Evolutionary conservation across 768 basidiomycete species (phyloP), one percentile per base, ranked within the genome.

Genomic region (Suillus fuscotomentosus): DNA sequence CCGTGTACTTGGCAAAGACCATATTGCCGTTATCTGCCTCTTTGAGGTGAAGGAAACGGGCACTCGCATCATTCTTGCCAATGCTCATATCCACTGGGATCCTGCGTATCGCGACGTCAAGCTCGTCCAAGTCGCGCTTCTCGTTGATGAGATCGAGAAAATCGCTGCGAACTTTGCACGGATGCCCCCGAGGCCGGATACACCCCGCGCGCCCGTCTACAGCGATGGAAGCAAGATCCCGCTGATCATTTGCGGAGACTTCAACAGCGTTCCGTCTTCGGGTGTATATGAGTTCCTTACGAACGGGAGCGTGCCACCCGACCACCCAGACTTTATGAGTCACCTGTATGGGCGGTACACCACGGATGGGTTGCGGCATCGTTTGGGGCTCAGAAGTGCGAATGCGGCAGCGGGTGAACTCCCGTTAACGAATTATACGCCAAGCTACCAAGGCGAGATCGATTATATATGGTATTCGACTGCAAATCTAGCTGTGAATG

Each of bases 381-480:
- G 84, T 54, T 78, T 98, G 61, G 85, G 86, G 14, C 80, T 99
- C 71, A 92, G 91, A 86, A 94, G 89, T 74, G 89, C 94, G 11
- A 97, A 98, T 72, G 83, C 88, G 2, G 79, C 77, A 51, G 73
- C 71, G 11, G 85, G 83, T 24, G 88, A 88, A 71, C 72, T 89
- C 43, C 83, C 88, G 47, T 76, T 96, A 78, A 99, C 97, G 60
- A 99, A 99, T 75, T 90, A 87, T 70, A 94, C 92, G 22, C 92
- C 97, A 6, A 87, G 87, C 64, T 99, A 91, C 83, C 86, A 86
- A 68, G 96, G 91, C 51, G 84, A 86, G 61, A 85, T 99, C 68
- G 97, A 99, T 78, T 96, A 99, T 74, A 85, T 99, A 71, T 99
- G 95, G 92, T 95, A 93, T 76, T 86, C 90, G 64, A 84, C 87